Conservation (phyloP, 192 early-diverging fungal species). For the Thamnidium elegans region DNA sequence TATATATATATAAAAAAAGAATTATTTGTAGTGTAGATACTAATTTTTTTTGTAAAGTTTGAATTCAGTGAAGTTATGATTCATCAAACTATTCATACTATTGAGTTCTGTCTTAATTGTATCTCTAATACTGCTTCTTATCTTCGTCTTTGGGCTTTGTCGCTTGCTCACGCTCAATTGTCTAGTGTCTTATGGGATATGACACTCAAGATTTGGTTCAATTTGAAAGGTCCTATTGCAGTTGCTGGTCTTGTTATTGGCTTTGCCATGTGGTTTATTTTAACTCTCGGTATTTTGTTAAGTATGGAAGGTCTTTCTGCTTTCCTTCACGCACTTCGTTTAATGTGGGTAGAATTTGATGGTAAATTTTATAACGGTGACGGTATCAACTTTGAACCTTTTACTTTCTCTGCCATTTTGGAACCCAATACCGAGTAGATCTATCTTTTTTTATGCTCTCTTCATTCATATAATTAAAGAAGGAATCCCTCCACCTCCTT, state of each 20-base stretch:
- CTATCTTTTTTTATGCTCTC: background rate
- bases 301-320: conserved; percentile 88
- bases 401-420: conserved; percentile 62
- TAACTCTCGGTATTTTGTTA: conserved; percentile 78
- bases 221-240: conserved; percentile 48
- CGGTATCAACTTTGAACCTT: conserved; percentile 90
- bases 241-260: conserved; percentile 73
- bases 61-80: conserved; percentile 97
- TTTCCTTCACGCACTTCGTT: conserved; percentile 87
- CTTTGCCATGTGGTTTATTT: conserved; percentile 84
- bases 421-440: conserved; percentile 14
- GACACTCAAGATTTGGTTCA: conserved; percentile 65
- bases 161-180: conserved; percentile 95
- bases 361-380: conserved; percentile 94
- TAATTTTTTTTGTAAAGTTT: conserved; percentile 56
- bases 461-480: too few species aligned
- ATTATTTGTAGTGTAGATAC: background rate
- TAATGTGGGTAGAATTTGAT: conserved; percentile 98
- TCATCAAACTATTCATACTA: conserved; percentile 97
- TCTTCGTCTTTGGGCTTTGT: conserved; percentile 97
- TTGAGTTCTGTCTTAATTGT: conserved; percentile 93
- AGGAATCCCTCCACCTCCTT: too few species aligned
- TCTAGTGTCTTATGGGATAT: conserved; percentile 97
- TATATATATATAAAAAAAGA: background rate
- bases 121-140: conserved; percentile 99